A percentile compares a stretch with the other conserved stretches of the same genome.
Evolutionary conservation across 2,329 filamentous ascomycete species (phyloP).

Genomic region (Epichloe brachyelytri): DNA sequence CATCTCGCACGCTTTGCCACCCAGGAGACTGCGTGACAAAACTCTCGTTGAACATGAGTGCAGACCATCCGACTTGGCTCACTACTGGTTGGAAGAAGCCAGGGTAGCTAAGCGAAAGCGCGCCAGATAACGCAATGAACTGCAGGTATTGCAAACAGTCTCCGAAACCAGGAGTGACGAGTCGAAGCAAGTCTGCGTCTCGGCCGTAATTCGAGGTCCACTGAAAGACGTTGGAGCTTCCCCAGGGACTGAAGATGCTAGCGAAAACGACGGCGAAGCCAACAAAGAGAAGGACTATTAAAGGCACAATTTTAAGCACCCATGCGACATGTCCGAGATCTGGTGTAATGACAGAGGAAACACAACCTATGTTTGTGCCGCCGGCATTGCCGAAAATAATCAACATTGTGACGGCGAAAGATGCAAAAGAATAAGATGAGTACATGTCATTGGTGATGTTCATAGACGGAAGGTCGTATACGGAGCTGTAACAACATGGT

Average conservation of each 20-base stretch:
- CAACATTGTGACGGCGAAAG: conserved; percentile 59
- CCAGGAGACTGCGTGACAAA: conserved; percentile 59
- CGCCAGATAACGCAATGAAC: conserved; percentile 79
- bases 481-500: background rate
- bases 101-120: conserved; percentile 75
- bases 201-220: conserved; percentile 98
- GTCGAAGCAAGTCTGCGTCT: conserved; percentile 77
- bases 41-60: conserved; percentile 85
- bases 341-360: conserved; percentile 73
- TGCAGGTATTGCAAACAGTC: conserved; percentile 97
- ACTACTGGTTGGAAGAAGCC: conserved; percentile 89
- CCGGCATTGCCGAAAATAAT: conserved; percentile 61
- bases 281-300: conserved; percentile 65
- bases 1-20: conserved; percentile 59
- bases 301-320: conserved; percentile 62
- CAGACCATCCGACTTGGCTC: conserved; percentile 79
- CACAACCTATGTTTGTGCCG: conserved; percentile 58
- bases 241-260: conserved; percentile 87
- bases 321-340: conserved; percentile 60
- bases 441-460: conserved; percentile 60
- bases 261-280: conserved; percentile 74
- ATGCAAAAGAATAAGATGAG: conserved; percentile 77
- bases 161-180: conserved; percentile 91
- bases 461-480: conserved; percentile 52
- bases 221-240: conserved; percentile 75